These are phyloP conservation scores for Barnettozyma vustinii DNA, from an alignment of 805 yeast genomes.

Conservation along the genomic window DNA sequence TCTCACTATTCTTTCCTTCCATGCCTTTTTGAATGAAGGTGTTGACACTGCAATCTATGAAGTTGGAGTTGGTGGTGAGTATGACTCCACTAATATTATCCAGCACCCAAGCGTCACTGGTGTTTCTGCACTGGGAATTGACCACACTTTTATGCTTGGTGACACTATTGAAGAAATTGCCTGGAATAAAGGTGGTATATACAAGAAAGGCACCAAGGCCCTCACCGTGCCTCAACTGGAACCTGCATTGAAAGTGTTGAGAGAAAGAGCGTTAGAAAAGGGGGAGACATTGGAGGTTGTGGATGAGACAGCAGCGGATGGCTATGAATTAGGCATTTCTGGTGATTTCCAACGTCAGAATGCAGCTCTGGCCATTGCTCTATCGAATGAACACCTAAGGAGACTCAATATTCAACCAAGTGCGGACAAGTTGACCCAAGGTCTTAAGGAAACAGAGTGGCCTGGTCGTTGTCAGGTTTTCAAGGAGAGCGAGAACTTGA, in stretches of 20 bases:
- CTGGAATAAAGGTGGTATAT: slow-evolving; percentile 95
- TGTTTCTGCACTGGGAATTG: slow-evolving; percentile 82
- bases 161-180: slow-evolving; percentile 84
- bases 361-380: slow-evolving; percentile 80
- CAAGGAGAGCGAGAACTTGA: slow-evolving; percentile 35
- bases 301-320: slow-evolving; percentile 28
- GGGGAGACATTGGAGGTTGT: slow-evolving; percentile 48
- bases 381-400: slow-evolving; percentile 57
- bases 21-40: slow-evolving; percentile 80
- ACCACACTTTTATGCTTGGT: slow-evolving; percentile 78
- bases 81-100: slow-evolving; percentile 91
- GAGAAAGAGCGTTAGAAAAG: slow-evolving; percentile 65
- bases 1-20: slow-evolving; percentile 84
- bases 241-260: slow-evolving; percentile 49
- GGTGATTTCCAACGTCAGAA: slow-evolving; percentile 83
- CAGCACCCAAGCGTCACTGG: slow-evolving; percentile 80
- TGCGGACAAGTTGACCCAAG: slow-evolving; percentile 30
- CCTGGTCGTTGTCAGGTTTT: slow-evolving; percentile 93
- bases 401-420: slow-evolving; percentile 39
- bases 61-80: slow-evolving; percentile 98
- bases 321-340: slow-evolving; percentile 55
- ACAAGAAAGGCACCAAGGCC: slow-evolving; percentile 64
- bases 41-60: slow-evolving; percentile 94
- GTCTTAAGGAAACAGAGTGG: slow-evolving; percentile 71
- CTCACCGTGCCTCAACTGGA: slow-evolving; percentile 58